Conservation (phyloP, 129 eudicot species). For the Flaveria brownii region DNA sequence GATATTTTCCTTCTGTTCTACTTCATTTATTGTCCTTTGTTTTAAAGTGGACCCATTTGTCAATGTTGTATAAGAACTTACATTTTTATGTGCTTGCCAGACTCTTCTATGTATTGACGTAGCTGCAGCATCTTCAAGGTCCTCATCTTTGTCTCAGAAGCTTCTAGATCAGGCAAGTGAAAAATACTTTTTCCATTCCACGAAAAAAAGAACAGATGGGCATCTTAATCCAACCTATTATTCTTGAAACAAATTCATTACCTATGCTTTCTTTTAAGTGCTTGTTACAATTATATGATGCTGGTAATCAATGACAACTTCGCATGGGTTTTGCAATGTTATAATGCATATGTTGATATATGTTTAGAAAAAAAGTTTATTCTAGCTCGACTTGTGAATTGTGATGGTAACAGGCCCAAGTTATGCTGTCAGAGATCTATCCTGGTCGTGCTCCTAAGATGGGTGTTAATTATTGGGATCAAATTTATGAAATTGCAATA, state of each 20-base stretch:
- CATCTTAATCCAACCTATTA: not conserved
- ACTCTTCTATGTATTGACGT: slow-evolving; percentile 91
- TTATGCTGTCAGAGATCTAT: slow-evolving; percentile 96
- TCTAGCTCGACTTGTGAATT: slow-evolving; percentile 34
- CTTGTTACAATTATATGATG: slow-evolving; percentile 19
- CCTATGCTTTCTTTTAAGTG: slow-evolving; percentile 6
- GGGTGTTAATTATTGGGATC: slow-evolving; percentile 95
- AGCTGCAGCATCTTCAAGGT: slow-evolving; percentile 80
- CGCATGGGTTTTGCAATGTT: slow-evolving; percentile 8
- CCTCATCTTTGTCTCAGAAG: slow-evolving; percentile 64
- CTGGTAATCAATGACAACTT: not conserved
- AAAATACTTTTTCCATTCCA: slow-evolving; percentile 13
- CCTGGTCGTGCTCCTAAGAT: slow-evolving; percentile 90
- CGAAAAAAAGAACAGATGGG: slow-evolving; percentile 6
- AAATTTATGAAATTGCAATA: slow-evolving; percentile 80
- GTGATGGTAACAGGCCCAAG: slow-evolving; percentile 67
- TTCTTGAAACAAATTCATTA: not conserved
- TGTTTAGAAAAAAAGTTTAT: slow-evolving; percentile 16
- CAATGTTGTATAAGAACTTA: slow-evolving; percentile 29
- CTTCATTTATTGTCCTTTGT: slow-evolving; percentile 11
- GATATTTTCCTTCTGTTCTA: slow-evolving; percentile 31
- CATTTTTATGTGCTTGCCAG: slow-evolving; percentile 41
- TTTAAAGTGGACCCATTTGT: slow-evolving; percentile 13
- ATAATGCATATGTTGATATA: not conserved
- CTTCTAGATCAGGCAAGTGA: slow-evolving; percentile 80